Percentiles rank a stretch among this genome's conserved stretches.
phyloP scores from a whole-genome alignment of 2,329 filamentous ascomycete species.

The Calonectria honghensis region DNA sequence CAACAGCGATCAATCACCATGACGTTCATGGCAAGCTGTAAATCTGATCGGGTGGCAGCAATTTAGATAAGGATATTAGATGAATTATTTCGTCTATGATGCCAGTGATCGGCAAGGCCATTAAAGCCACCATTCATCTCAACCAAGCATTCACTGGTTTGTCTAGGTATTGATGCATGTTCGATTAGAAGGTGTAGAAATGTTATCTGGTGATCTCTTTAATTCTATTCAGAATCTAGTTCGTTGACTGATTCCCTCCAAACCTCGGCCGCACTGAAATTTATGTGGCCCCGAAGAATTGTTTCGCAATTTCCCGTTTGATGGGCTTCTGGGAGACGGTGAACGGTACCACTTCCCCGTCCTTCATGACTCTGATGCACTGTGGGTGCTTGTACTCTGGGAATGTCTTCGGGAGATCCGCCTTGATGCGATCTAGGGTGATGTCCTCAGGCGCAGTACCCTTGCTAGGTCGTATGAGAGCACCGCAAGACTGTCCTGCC shows the following conservation, averaged over 20 bases:
- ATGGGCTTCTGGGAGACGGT: slow-evolving; percentile 7
- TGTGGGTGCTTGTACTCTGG: slow-evolving; percentile 44
- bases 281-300: not conserved
- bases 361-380: slow-evolving; percentile 42
- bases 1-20: too few species aligned
- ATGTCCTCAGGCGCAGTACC: not conserved
- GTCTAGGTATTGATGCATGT: not conserved
- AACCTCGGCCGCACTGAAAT: not conserved
- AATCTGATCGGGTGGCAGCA: too few species aligned
- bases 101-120: too few species aligned
- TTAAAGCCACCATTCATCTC: too few species aligned
- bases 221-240: not conserved
- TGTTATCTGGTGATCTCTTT: not conserved
- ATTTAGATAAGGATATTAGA: too few species aligned
- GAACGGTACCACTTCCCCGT: not conserved
- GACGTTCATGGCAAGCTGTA: too few species aligned
- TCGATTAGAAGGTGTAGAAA: not conserved
- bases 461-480: slow-evolving; percentile 43
- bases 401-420: slow-evolving; percentile 39
- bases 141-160: too few species aligned
- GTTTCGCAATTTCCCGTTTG: not conserved
- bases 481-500: slow-evolving; percentile 44
- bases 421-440: slow-evolving; percentile 39
- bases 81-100: too few species aligned
- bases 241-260: not conserved